Evolutionary conservation across 768 basidiomycete species (phyloP), one percentile per base, ranked within the genome.

Genomic region (Kwoniella pini): DNA sequence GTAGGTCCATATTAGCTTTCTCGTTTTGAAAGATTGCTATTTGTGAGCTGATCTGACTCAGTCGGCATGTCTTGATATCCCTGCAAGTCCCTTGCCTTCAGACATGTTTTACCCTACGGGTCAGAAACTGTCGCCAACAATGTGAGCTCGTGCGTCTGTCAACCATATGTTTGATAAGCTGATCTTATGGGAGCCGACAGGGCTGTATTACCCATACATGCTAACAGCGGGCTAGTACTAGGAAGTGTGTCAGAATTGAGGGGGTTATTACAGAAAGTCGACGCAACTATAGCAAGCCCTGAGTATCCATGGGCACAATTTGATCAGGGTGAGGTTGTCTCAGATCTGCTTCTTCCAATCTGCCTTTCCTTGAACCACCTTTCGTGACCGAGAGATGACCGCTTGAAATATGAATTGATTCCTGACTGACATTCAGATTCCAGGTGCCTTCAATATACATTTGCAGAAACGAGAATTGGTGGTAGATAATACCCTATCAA

Each of bases 181-280:
- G 26, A 13, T 22, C 7, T 15, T 46, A 24, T 24, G 33, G 7
- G 15, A 11, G 19, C 1, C 21, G 27, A 46, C 45, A 46, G 45
- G 24, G 19, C 45, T 17, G 7, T 13, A 24, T 6, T 46, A 26
- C 45, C 45, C 11, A 46, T 46, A 13, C 45, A 46, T 46, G 45
- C 45, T 7, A 46, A 46, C 17, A 46, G 45, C 17, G 45, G 45
- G 15, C 45, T 46, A 26, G 45, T 46, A 4, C 6, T 46, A n/a
- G 45, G 45, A 24, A 46, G 45, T 46, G 26, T 46, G 15, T 17
- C 45, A 13, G 45, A 46, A 24, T 24, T 46, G 45, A 46, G 45
- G 27, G 9, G 11, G 11, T n/a, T 46, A 27, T 27, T 46, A 3
- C 11, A 24, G 26, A 46, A 46, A 46, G 13, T 46, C 45, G 27